Base-by-base conservation (phyloP, 257 asterid species). In the Solanum ossicruentum region DNA sequence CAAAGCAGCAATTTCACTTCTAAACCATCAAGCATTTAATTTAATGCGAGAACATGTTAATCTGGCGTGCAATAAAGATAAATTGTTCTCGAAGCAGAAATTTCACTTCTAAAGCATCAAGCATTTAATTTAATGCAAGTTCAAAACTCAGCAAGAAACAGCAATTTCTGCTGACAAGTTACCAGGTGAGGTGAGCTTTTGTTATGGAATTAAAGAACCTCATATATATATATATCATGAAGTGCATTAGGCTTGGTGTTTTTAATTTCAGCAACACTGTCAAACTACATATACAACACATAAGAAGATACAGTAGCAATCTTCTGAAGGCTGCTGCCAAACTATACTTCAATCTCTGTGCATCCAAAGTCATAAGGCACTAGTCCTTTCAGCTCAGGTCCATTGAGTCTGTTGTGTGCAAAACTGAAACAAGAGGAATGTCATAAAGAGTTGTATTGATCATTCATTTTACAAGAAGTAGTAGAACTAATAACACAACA, bases 321-420 rank as follows among this genome's bases (percentile, higher is more conserved):
- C 45, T 72, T 82, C 23, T 2, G n/a, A 55, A 70, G 78, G 72
- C 39, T 71, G 77, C 7, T 73, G 26, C 55, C 73, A 28, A 79
- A 83, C 80, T 55, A 49, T 49, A 45, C 39, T 52, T 67, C 20
- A 7, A 26, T 32, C 43, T 85, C 82, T 91, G 79, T 91, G 95
- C 99, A 95, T 67, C 97, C 98, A 21, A 95, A 95, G 88, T 95
- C 99, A 17, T 94, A 94, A 3, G 95, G 85, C 84, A 90, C 99
- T 92, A 95, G 86, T 65, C 98, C 98, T 84, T 94, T 92, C 91
- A 94, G 88, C 90, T 95, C 98, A 1, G 98, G 97, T 8, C 98
- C 99, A 13, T 91, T 91, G 6, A 95, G 97, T 45, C 85, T 87
- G 93, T 92, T 94, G 90, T 95, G 91, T 56, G 85, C 89, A 70